Evolutionary conservation across 495 filamentous ascomycete species (phyloP).

Genomic region (Aspergillus coremiiformis): DNA sequence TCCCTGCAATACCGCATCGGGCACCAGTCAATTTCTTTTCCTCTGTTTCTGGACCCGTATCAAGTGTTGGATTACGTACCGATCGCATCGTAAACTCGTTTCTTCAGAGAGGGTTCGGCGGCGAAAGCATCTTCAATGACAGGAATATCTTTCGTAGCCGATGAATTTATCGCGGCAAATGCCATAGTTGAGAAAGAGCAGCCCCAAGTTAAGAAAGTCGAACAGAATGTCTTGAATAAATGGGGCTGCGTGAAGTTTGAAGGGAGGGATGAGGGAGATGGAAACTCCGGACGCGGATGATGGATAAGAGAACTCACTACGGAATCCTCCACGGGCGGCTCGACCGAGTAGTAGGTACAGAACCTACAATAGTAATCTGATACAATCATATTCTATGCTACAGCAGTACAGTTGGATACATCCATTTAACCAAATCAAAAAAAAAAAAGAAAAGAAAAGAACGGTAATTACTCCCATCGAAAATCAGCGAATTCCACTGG

Average conservation of each 20-base stretch:
- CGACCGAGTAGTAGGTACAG: not conserved
- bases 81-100: constrained; percentile 45
- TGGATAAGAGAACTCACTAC: not conserved
- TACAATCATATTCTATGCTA: constrained; percentile 32
- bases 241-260: not conserved
- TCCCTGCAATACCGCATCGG: constrained; percentile 18
- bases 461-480: not conserved
- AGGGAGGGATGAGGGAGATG: not conserved
- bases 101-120: constrained; percentile 36
- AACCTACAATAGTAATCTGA: constrained; percentile 3
- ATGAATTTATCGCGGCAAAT: constrained; percentile 39
- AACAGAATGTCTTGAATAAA: not conserved
- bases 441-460: constrained; percentile 5
- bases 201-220: not conserved
- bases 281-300: not conserved
- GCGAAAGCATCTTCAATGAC: constrained; percentile 42
- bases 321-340: constrained; percentile 1
- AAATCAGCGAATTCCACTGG: not conserved
- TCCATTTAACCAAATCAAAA: constrained; percentile 5
- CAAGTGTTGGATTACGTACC: constrained; percentile 23
- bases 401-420: constrained; percentile 34
- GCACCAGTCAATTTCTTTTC: constrained; percentile 7
- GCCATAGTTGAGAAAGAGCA: constrained; percentile 25
- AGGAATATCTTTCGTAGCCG: constrained; percentile 18
- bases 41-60: not conserved